Conservation (phyloP, 352 stramenopile genomes). For the Globisporangium camurandrum region DNA sequence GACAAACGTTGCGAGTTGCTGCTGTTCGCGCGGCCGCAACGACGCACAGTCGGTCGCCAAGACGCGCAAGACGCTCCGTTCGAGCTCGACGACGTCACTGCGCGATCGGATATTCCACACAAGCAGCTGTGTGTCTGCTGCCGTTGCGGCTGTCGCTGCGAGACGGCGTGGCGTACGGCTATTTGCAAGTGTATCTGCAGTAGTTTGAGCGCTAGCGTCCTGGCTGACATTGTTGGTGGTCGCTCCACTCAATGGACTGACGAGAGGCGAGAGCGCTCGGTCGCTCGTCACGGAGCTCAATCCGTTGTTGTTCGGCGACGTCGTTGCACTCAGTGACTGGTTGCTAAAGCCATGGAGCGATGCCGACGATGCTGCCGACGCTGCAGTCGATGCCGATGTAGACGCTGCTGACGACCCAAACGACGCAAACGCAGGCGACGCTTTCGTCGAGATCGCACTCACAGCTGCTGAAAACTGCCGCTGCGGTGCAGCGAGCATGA, state of each 20-base stretch:
- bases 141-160: not conserved
- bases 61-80: slow-evolving; percentile 37
- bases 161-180: too few relatives aligned
- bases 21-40: slow-evolving; percentile 45
- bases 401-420: slow-evolving; percentile 40
- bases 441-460: slow-evolving; percentile 69
- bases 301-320: slow-evolving; percentile 4
- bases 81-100: slow-evolving; percentile 43
- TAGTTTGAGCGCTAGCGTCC: not conserved
- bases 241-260: not conserved
- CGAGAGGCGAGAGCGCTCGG: not conserved
- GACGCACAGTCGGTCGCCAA: slow-evolving; percentile 49
- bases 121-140: not conserved
- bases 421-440: slow-evolving; percentile 50
- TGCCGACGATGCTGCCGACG: not conserved
- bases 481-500: slow-evolving; percentile 49
- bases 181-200: too few relatives aligned
- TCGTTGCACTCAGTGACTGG: too few relatives aligned
- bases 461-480: slow-evolving; percentile 75
- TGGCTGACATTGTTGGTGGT: not conserved
- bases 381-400: slow-evolving; percentile 4
- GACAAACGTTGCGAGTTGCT: slow-evolving; percentile 47
- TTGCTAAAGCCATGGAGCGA: too few relatives aligned
- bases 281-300: slow-evolving; percentile 3
- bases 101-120: slow-evolving; percentile 62